Base-by-base conservation (phyloP, 495 filamentous ascomycete species). In the Penicillium taxi region DNA sequence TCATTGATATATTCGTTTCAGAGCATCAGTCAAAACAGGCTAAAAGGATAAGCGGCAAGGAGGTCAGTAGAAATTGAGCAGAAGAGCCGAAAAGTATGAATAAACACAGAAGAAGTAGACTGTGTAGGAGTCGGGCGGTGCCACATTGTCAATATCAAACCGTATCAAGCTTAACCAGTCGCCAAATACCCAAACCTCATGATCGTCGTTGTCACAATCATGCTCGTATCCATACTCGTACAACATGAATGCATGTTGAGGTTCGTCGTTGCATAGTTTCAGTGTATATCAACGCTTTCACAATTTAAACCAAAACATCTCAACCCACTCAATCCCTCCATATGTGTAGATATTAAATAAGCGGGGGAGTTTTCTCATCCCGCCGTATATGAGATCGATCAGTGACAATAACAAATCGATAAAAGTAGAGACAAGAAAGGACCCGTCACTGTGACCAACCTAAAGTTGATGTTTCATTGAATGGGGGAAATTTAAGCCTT, bases 1-100 rank as follows among this genome's bases (percentile, higher is more conserved):
- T 49, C 41, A 37, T 44, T 32, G 26, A 40, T 48, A 49, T 49
- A 41, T 49, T 49, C 46, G 31, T 49, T 35, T 47, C 46, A 26
- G 29, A 17, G 33, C 37, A 41, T 37, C 28, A 41, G 25, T 34
- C 33, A 37, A 25, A 17, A 37, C 22, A 26, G n/a, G n/a, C n/a
- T 29, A 47, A 29, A 22, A 23, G 12, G 20, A 27, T 22, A 41
- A 23, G 22, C 6, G 6, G 11, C 22, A 35, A 13, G 31, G 12
- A 26, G 20, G n/a, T n/a, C n/a, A n/a, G n/a, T 13, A 7, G 16
- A 34, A 18, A 12, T 5, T 21, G 26, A 4, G 18, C 32, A 35
- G 24, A 29, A 31, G 12, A 23, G 12, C 15, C 12, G 23, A 41
- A 41, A 40, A 35, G 22, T 33, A 24, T 42, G 41, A n/a, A 44